Percentiles rank a stretch among this genome's conserved stretches.
Conservation (phyloP, 2,329 filamentous ascomycete genomes). For the Zasmidium angulare region DNA sequence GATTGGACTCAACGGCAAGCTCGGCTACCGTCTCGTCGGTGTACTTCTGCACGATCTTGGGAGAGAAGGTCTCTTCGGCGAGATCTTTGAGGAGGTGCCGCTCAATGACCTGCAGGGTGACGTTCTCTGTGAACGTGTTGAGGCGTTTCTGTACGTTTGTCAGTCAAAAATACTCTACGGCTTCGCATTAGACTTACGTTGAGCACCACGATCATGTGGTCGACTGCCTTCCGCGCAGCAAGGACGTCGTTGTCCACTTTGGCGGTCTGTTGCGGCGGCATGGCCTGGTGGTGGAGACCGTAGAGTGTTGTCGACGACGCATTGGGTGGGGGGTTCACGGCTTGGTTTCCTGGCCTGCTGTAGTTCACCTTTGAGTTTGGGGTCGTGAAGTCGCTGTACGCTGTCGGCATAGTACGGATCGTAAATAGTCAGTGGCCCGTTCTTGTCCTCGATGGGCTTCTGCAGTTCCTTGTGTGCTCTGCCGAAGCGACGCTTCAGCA, state of each 20-base stretch:
- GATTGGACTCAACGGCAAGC: conserved; percentile 37
- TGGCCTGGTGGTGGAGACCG: not conserved
- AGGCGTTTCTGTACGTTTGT: conserved; percentile 31
- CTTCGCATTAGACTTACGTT: conserved; percentile 34
- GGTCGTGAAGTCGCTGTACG: conserved; percentile 28
- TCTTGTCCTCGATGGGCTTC: conserved; percentile 50
- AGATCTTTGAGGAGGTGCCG: conserved; percentile 38
- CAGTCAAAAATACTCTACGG: no score
- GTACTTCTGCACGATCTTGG: conserved; percentile 32
- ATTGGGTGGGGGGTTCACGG: conserved; percentile 2
- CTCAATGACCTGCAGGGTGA: conserved; percentile 41
- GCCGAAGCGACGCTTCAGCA: conserved; percentile 40
- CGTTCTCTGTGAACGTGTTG: conserved; percentile 37
- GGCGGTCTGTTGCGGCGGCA: not conserved
- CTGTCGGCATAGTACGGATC: conserved; percentile 40
- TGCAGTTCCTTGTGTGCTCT: conserved; percentile 43
- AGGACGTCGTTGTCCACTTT: conserved; percentile 37
- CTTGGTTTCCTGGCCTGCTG: not conserved
- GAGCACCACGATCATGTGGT: conserved; percentile 39
- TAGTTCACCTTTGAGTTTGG: conserved; percentile 25
- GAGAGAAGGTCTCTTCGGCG: conserved; percentile 31
- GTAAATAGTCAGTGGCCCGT: conserved; percentile 39
- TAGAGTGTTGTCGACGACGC: not conserved
- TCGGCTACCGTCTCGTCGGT: conserved; percentile 36
- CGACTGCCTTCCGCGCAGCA: conserved; percentile 37